Evolutionary conservation across 305 asterid species (phyloP), one percentile per base, ranked within the genome.

Genomic region (Rubia balearica): DNA sequence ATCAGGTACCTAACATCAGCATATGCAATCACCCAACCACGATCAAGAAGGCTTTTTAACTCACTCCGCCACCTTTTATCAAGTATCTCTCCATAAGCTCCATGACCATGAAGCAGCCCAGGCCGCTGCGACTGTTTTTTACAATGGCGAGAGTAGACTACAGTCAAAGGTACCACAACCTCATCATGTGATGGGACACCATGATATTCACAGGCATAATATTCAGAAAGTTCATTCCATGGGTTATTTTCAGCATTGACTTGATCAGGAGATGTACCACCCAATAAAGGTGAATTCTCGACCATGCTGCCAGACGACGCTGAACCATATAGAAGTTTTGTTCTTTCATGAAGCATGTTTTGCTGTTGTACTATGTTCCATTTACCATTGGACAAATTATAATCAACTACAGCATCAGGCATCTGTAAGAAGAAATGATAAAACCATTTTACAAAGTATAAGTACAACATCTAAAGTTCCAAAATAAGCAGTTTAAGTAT

Each of bases 351-450:
- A 71, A 87, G 89, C 84, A 94, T 63, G 80, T 89, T 90, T 73
- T 91, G 95, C 81, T 91, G 99, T 74, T 94, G 97, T 60, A 89
- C 87, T 67, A 87, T 86, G 53, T 83, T 86, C 92, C 91, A 89
- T 79, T 83, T 83, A 71, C 96, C 95, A 55, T 82, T 87, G 71
- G 84, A 76, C 78, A 94, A 75, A 80, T 89, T 90, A 77, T 94
- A 94, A 79, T 94, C 97, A 66, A 92, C 96, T 36, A 88, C 85
- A 30, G 99, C 97, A 86, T 89, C 99, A 4, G 99, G 98, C 98
- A 94, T 94, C 98, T 94, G 82, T 27, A 46, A 65, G 79, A 72
- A 65, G 53, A 36, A 46, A 76, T 68, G 65, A 21, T 21, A 72
- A 53, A 64, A 49, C 30, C 21, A 49, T 9, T 17, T 55, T 71